Conservation (phyloP, 192 early-diverging fungal genomes). For the Diversispora epigaea region DNA sequence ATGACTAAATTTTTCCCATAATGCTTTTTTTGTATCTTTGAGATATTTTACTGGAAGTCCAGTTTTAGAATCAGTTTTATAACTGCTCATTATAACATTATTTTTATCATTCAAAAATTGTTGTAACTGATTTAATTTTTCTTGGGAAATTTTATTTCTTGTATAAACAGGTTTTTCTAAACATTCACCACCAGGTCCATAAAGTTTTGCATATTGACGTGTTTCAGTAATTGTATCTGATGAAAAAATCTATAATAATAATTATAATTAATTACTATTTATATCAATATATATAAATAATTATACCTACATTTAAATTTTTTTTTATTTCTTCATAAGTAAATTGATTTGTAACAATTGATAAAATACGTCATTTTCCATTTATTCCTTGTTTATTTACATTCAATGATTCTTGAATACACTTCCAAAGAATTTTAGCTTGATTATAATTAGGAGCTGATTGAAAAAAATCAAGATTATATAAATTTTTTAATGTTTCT, state of each 20-base stretch:
- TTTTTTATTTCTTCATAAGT: neutral
- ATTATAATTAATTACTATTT: no score
- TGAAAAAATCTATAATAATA: no score
- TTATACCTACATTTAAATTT: neutral
- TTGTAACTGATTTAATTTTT: no score
- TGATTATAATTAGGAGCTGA: no score
- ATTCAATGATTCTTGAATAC: neutral
- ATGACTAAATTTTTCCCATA: neutral
- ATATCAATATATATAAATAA: neutral
- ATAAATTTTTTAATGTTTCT: neutral
- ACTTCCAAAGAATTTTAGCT: neutral
- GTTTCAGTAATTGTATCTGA: no score
- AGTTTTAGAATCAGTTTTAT: no score
- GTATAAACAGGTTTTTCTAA: no score
- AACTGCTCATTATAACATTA: no score
- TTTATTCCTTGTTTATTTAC: neutral
- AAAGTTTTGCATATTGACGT: no score
- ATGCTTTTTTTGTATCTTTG: slow-evolving; percentile 6
- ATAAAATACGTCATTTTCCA: neutral
- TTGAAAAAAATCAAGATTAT: neutral
- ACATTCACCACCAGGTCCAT: no score
- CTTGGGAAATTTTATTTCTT: no score
- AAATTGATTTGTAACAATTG: slow-evolving; percentile 7
- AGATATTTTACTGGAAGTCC: neutral
- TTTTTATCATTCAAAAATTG: no score